Percentiles rank a stretch among this genome's conserved stretches.
Conservation (phyloP, 495 filamentous ascomycete genomes). For the Neurospora africana region DNA sequence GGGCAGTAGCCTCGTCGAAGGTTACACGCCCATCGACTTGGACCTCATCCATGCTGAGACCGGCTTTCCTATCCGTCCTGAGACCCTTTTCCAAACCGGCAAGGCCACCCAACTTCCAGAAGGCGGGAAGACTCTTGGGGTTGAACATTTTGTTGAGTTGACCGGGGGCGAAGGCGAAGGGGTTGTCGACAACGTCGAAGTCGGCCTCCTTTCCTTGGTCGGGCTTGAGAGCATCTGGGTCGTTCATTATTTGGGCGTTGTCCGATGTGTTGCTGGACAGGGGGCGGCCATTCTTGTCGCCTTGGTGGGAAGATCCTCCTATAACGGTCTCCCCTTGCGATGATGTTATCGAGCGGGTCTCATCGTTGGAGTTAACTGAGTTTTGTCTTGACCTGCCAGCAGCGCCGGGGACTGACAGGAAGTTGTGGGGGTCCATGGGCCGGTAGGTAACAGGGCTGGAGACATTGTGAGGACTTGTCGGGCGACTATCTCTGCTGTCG, state of each 20-base stretch:
- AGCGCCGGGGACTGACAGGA: constrained; percentile 39
- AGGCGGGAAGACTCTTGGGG: constrained; percentile 64
- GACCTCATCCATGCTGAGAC: constrained; percentile 58
- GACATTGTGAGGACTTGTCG: constrained; percentile 84
- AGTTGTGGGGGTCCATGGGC: constrained; percentile 34
- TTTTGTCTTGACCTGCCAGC: constrained; percentile 39
- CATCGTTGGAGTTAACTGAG: constrained; percentile 43
- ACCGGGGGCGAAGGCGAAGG: constrained; percentile 61
- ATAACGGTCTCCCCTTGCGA: constrained; percentile 34
- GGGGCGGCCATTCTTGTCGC: constrained; percentile 27
- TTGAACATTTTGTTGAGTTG: constrained; percentile 66
- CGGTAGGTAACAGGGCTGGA: constrained; percentile 53
- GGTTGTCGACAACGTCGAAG: constrained; percentile 55
- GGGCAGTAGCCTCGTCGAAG: constrained; percentile 48
- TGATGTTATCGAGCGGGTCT: constrained; percentile 32
- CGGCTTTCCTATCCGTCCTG: constrained; percentile 51
- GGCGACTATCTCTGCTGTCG: constrained; percentile 65
- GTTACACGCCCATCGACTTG: constrained; percentile 43
- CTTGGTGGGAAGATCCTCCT: constrained; percentile 23
- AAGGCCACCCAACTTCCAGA: constrained; percentile 57
- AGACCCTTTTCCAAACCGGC: constrained; percentile 57
- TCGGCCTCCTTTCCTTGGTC: constrained; percentile 55
- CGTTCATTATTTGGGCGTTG: constrained; percentile 41
- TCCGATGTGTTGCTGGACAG: constrained; percentile 19
- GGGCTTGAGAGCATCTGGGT: constrained; percentile 48